Conservation (phyloP, 805 yeast species). For the Schwanniomyces occidentalis region DNA sequence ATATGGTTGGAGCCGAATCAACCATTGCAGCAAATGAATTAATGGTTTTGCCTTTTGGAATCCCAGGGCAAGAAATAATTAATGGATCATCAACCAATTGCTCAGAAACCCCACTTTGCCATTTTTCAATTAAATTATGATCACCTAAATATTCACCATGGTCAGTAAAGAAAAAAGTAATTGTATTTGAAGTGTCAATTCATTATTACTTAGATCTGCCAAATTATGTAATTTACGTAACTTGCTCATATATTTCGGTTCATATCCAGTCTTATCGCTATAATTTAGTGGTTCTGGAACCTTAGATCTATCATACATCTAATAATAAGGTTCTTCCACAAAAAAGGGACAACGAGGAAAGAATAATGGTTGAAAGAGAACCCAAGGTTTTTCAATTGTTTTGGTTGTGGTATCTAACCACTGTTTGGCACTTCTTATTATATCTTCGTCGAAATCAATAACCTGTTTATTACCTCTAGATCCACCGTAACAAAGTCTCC, state of each 20-base stretch:
- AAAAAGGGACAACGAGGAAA: constrained; percentile 17
- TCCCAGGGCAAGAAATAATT: constrained; percentile 9
- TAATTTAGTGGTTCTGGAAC: constrained; percentile 10
- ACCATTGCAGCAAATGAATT: constrained; percentile 13
- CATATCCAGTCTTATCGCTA: constrained; percentile 10
- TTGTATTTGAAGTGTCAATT: constrained; percentile 7
- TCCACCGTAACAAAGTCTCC: constrained; percentile 12
- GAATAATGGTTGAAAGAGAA: constrained; percentile 12
- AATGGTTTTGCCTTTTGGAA: constrained; percentile 6
- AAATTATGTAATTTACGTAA: background rate
- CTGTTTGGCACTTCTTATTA: constrained; percentile 10
- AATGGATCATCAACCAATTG: constrained; percentile 10
- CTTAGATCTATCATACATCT: constrained; percentile 11
- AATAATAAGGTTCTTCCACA: constrained; percentile 15
- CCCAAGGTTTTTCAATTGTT: constrained; percentile 13
- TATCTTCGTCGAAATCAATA: constrained; percentile 14
- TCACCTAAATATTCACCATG: constrained; percentile 18
- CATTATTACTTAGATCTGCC: constrained; percentile 1
- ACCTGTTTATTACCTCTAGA: constrained; percentile 1
- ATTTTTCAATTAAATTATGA: constrained; percentile 15
- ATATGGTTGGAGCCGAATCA: constrained; percentile 12
- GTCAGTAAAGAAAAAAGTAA: constrained; percentile 14
- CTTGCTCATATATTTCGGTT: constrained; percentile 4
- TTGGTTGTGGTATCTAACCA: constrained; percentile 8
- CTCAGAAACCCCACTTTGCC: constrained; percentile 17